Evolutionary conservation across 345 rosid species (phyloP).

Genomic region (Populus tremula): DNA sequence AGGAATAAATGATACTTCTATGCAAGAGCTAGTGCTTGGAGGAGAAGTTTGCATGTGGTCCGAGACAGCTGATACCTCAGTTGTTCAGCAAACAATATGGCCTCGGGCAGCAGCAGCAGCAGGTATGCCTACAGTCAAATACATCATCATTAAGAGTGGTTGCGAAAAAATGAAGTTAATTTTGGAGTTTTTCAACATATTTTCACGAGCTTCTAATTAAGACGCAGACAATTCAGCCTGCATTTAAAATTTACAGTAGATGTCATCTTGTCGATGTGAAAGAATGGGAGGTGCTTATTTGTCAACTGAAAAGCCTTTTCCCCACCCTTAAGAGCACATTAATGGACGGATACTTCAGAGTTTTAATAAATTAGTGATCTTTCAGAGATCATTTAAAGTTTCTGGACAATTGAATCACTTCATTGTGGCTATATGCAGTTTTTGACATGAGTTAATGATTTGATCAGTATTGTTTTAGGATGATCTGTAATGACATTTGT

Average conservation of each 20-base stretch:
- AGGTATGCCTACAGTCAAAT: conserved; percentile 36
- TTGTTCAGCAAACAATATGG: conserved; percentile 86
- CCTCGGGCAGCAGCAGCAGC: conserved; percentile 94
- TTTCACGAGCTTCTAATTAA: neutral
- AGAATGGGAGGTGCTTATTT: neutral
- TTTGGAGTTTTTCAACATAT: neutral
- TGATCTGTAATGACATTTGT: neutral
- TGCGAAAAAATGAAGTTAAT: neutral
- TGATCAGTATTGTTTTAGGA: neutral
- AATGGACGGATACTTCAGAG: neutral
- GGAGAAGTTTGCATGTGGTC: conserved; percentile 99
- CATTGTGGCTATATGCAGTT: neutral
- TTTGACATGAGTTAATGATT: neutral
- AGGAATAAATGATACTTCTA: conserved; percentile 55
- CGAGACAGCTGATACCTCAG: conserved; percentile 79
- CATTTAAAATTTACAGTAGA: neutral
- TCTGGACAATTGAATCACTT: neutral
- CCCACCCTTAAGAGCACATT: neutral
- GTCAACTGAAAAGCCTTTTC: neutral
- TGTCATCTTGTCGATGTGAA: neutral
- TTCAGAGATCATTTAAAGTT: neutral
- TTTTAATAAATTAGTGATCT: neutral
- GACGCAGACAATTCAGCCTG: neutral
- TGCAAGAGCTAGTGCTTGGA: conserved; percentile 74
- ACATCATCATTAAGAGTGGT: neutral